Base-by-base conservation (phyloP, 2,329 filamentous ascomycete genomes). In the Coniochaeta sp. region DNA sequence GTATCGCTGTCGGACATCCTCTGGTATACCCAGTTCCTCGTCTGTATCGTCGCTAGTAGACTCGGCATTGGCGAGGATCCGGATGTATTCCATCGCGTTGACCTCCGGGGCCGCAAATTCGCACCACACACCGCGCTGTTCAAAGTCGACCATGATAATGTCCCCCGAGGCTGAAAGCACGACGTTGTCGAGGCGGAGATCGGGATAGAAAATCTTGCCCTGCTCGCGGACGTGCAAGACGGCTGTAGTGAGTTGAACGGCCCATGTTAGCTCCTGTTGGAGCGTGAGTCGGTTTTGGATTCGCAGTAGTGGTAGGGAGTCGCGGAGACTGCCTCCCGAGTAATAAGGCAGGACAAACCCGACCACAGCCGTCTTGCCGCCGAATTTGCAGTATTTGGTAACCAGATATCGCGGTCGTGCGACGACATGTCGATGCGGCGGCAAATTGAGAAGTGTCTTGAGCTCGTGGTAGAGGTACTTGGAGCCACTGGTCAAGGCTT, bases 381-480 rank as follows among this genome's bases (percentile, higher is more conserved):
- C 84, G 65, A 86, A 86, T 22, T 74, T 74, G 66, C 79, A 81
- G 59, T 70, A 74, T 66, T 86, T 87, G 26, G 77, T 83, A 50
- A 87, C 74, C 31, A 87, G 69, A 61, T 84, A 79, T 8, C 74
- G 70, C 11, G 84, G 84, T 9, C 73, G 72, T 26, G 76, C 70
- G 57, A 86, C 78, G 60, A 87, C 71, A 67, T 83, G 80, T 1
- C 74, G 73, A 65, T 87, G 83, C 2, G 78, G 73, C 31, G 77
- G 72, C 54, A 85, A 75, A 31, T 70, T 75, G 59, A 86, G 77
- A 1, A 87, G 76, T 26, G 79, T 77, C 59, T 79, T 79, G 19
- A 87, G 74, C 69, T 87, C 84, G 64, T 86, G 82, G 67, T 86
- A 87, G 40, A 87, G 73, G 66, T 82, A 86, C 66, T 85, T 85